phyloP scores from a whole-genome alignment of 1,139 yeast genomes.

The Diutina scorzettiae region DNA sequence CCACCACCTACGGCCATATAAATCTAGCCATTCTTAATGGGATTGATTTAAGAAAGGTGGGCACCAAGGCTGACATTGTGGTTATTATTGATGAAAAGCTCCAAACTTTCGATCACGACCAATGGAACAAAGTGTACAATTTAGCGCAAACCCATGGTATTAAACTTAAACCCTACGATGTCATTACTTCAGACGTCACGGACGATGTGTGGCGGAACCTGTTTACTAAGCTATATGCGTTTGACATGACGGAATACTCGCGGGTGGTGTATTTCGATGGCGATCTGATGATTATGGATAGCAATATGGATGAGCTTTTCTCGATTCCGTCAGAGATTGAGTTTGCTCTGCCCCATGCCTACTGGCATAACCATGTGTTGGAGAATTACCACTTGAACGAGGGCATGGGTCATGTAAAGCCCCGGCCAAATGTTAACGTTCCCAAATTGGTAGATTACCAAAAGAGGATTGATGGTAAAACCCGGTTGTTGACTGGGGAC shows the following conservation, averaged over 20 bases:
- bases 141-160: conserved; percentile 7
- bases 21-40: conserved; percentile 3
- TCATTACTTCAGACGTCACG: conserved; percentile 11
- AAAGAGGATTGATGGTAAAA: not conserved
- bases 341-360: conserved; percentile 5
- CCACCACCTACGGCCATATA: not conserved
- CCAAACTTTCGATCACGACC: not conserved
- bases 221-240: conserved; percentile 43
- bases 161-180: conserved; percentile 2
- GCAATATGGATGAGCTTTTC: conserved; percentile 23
- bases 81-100: not conserved
- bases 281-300: conserved; percentile 24
- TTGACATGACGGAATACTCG: conserved; percentile 34
- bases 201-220: conserved; percentile 36
- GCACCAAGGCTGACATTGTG: conserved; percentile 2
- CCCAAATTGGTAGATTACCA: not conserved
- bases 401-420: not conserved
- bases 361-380: conserved; percentile 5
- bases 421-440: not conserved
- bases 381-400: not conserved
- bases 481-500: not conserved
- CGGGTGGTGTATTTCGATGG: conserved; percentile 30
- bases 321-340: conserved; percentile 13
- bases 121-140: conserved; percentile 1
- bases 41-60: not conserved